A percentile compares a stretch with the other conserved stretches of the same genome.
Evolutionary conservation across 306 rosid species (phyloP).

Genomic region (Trichosanthes truncata): DNA sequence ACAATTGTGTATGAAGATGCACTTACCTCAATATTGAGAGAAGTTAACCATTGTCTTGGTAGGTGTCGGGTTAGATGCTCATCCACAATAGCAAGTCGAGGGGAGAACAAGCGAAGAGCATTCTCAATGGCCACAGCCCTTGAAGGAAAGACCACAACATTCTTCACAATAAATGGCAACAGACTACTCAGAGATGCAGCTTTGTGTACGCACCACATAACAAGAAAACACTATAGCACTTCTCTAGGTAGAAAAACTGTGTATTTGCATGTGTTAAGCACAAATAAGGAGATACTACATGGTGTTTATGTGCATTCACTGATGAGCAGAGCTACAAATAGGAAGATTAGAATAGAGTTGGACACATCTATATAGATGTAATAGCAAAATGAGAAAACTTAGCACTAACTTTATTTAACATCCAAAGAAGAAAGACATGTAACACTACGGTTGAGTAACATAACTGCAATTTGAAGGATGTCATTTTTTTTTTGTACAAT

Average conservation of each 20-base stretch:
- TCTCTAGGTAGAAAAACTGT: neutral
- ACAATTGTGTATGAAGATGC: neutral
- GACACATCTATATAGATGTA: neutral
- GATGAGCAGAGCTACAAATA: neutral
- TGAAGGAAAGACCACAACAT: constrained; percentile 89
- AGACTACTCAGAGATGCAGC: constrained; percentile 24
- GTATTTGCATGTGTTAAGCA: neutral
- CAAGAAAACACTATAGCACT: neutral
- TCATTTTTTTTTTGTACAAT: neutral
- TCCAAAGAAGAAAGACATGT: neutral
- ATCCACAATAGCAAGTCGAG: constrained; percentile 89
- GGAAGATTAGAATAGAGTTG: neutral
- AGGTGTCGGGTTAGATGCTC: constrained; percentile 85
- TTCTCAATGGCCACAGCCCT: constrained; percentile 89
- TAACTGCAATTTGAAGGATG: neutral
- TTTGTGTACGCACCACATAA: neutral
- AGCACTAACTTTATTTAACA: neutral
- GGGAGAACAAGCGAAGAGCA: constrained; percentile 83
- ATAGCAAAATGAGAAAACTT: neutral
- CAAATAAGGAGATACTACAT: neutral
- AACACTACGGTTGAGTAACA: neutral
- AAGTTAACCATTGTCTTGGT: constrained; percentile 77
- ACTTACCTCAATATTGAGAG: constrained; percentile 62
- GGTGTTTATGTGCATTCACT: neutral
- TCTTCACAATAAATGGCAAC: constrained; percentile 44